Percentiles rank a stretch among this genome's conserved stretches.
Evolutionary conservation across 495 filamentous ascomycete species (phyloP).

Genomic region (Neurospora hispaniola): DNA sequence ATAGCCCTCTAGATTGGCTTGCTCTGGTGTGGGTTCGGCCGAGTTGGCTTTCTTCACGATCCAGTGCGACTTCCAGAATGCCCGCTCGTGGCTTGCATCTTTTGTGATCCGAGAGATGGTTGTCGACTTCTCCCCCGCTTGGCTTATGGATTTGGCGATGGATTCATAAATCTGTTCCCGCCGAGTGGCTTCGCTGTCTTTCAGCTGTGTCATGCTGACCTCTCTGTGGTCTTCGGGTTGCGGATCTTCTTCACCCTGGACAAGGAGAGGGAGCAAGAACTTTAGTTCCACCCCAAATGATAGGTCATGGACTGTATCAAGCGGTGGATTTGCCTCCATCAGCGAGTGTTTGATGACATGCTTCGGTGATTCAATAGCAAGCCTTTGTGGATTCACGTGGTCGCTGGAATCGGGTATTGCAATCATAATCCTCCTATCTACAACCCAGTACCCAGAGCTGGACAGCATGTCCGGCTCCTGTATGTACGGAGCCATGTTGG

Average conservation of each 20-base stretch:
- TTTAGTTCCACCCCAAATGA: constrained; percentile 4
- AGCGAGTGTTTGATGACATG: background rate
- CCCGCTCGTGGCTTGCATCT: constrained; percentile 6
- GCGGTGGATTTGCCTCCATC: background rate
- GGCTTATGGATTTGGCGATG: constrained; percentile 14
- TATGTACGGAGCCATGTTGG: background rate
- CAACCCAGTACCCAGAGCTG: background rate
- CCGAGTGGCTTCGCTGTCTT: background rate
- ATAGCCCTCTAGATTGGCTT: constrained; percentile 8
- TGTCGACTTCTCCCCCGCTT: constrained; percentile 9
- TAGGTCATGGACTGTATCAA: constrained; percentile 1
- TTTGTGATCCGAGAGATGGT: constrained; percentile 8
- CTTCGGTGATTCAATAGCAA: background rate
- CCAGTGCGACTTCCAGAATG: constrained; percentile 21
- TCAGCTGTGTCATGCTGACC: background rate
- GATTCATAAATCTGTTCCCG: constrained; percentile 5
- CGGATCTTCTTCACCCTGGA: background rate
- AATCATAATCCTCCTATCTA: background rate
- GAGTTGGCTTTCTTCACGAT: constrained; percentile 27
- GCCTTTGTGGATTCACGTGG: background rate
- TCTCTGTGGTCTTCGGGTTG: background rate
- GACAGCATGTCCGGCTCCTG: background rate
- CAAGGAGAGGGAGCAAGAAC: constrained; percentile 8
- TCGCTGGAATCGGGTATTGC: background rate
- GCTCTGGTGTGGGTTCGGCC: constrained; percentile 11